phyloP scores from a whole-genome alignment of 2,329 filamentous ascomycete species.

The Thielaviopsis punctulata region DNA sequence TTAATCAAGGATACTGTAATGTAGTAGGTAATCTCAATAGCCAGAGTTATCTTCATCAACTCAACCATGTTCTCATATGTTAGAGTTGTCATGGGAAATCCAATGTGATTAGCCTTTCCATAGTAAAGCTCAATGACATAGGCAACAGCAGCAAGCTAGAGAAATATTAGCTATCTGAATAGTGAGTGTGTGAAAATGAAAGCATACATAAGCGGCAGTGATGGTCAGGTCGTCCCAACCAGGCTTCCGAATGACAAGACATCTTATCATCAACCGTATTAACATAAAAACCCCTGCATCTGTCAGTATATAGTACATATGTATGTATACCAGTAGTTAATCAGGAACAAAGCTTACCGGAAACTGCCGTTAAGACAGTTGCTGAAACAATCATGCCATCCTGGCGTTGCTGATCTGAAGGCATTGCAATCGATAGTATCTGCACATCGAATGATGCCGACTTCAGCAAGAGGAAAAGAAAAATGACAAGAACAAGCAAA shows the following conservation, averaged over 20 bases:
- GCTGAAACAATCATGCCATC: conserved; percentile 13
- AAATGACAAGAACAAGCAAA: neutral
- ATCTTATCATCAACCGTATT: conserved; percentile 12
- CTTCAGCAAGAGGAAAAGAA: neutral
- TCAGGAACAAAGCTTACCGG: too few species aligned
- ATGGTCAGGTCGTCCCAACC: conserved; percentile 15
- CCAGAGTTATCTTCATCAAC: conserved; percentile 17
- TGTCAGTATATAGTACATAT: neutral
- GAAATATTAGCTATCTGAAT: neutral
- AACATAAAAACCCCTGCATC: conserved; percentile 12
- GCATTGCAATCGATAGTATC: conserved; percentile 8
- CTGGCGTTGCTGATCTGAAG: conserved; percentile 14
- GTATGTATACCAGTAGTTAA: neutral
- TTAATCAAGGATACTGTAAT: conserved; percentile 24
- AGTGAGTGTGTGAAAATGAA: neutral
- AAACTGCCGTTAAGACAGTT: conserved; percentile 12
- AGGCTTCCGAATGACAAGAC: conserved; percentile 13
- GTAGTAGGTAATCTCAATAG: conserved; percentile 26
- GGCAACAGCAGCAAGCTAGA: conserved; percentile 6
- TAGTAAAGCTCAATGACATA: conserved; percentile 14
- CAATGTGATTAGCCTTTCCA: conserved; percentile 14
- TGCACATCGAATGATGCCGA: neutral
- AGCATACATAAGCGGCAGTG: conserved; percentile 11
- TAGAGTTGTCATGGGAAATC: conserved; percentile 12
- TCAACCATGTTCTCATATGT: conserved; percentile 14